These are phyloP conservation scores for Penicillium cataractarum DNA, from an alignment of 495 filamentous ascomycete species.

Conservation along the genomic window DNA sequence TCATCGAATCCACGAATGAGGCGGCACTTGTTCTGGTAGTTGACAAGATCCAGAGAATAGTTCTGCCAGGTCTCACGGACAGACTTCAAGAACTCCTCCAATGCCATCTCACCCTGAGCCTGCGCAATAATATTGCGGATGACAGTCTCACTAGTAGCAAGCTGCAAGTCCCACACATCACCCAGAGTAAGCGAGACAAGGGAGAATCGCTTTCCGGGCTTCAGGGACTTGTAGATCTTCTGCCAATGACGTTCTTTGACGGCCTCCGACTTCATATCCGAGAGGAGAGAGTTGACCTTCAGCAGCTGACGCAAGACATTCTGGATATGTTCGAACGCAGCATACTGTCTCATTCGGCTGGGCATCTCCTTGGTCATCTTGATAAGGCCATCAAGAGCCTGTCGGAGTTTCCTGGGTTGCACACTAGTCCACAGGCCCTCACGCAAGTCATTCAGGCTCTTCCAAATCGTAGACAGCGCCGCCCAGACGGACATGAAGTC, in stretches of 20 bases:
- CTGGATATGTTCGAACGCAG: constrained; percentile 97
- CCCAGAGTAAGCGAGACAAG: constrained; percentile 91
- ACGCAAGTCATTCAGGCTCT: constrained; percentile 88
- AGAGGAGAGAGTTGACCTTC: constrained; percentile 84
- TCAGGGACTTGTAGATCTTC: constrained; percentile 94
- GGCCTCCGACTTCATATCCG: constrained; percentile 95
- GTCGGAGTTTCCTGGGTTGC: constrained; percentile 86
- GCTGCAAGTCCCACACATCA: constrained; percentile 96
- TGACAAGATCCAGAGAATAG: constrained; percentile 90
- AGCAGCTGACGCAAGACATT: constrained; percentile 82
- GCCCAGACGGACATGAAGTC: constrained; percentile 99
- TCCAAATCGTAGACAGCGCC: constrained; percentile 93
- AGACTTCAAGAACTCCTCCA: constrained; percentile 96
- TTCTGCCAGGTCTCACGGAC: constrained; percentile 96
- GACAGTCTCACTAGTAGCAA: constrained; percentile 79
- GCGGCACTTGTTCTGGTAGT: constrained; percentile 96
- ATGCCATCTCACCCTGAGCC: constrained; percentile 96
- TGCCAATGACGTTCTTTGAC: constrained; percentile 96
- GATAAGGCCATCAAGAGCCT: constrained; percentile 84
- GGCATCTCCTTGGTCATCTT: constrained; percentile 99
- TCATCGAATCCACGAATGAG: constrained; percentile 98
- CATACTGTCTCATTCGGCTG: constrained; percentile 97
- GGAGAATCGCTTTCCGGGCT: constrained; percentile 87
- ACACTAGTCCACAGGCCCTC: constrained; percentile 92
- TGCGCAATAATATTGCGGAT: constrained; percentile 92